These are phyloP conservation scores for Phytophthora chlamydospora DNA, from an alignment of 352 stramenopile genomes.

Conservation along the genomic window DNA sequence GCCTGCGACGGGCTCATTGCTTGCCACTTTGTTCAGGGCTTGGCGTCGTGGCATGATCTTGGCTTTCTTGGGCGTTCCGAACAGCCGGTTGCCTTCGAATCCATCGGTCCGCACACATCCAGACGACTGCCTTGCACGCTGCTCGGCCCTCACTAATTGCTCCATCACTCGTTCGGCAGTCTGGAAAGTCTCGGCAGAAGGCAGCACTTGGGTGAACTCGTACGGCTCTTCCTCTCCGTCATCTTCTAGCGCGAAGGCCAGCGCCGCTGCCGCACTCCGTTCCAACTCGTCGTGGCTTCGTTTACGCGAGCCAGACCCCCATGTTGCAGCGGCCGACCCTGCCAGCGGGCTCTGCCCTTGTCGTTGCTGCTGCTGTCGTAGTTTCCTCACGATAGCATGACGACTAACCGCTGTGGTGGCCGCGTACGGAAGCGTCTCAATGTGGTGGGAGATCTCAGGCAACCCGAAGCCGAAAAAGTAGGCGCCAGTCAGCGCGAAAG, in stretches of 20 bases:
- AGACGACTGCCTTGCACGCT: conserved; percentile 83
- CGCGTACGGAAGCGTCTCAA: conserved; percentile 77
- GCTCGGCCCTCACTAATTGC: conserved; percentile 76
- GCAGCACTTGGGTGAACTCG: conserved; percentile 86
- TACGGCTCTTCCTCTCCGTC: conserved; percentile 65
- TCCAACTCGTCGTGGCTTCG: conserved; percentile 34
- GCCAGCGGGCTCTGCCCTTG: conserved; percentile 43
- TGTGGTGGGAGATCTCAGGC: conserved; percentile 62
- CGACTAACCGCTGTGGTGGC: conserved; percentile 73
- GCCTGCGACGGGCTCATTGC: conserved; percentile 34
- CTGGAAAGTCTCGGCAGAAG: conserved; percentile 73
- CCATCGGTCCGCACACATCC: conserved; percentile 90
- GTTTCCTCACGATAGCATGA: conserved; percentile 42
- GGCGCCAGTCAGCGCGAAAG: conserved; percentile 71
- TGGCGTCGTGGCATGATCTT: conserved; percentile 40
- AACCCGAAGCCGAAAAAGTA: conserved; percentile 89
- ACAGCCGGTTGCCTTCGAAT: conserved; percentile 64
- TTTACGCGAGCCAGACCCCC: conserved; percentile 31
- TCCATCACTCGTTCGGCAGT: conserved; percentile 84
- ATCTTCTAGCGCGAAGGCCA: conserved; percentile 16
- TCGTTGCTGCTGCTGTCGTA: conserved; percentile 48
- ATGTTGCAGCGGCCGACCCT: conserved; percentile 30
- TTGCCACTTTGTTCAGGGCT: conserved; percentile 45
- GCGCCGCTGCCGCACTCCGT: conserved; percentile 21
- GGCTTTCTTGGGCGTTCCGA: conserved; percentile 42